These are phyloP conservation scores for Cymbopogon flexuosus DNA, from an alignment of 202 grass and related monocot species.

Conservation along the genomic window DNA sequence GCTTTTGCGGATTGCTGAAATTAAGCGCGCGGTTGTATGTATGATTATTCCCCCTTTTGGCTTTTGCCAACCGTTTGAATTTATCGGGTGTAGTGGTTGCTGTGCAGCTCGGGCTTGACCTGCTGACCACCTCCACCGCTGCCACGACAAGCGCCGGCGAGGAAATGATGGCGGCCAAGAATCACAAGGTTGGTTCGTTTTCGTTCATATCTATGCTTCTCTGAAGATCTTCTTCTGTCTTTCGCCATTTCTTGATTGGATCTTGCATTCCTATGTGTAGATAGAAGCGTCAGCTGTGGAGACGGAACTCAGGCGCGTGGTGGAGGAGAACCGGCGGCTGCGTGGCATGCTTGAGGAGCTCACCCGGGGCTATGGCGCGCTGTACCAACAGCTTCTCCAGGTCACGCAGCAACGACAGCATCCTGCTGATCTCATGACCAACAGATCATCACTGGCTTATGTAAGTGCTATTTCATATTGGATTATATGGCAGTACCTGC, in stretches of 20 bases:
- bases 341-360: conserved; percentile 50
- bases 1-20: neutral
- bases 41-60: neutral
- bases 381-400: conserved; percentile 45
- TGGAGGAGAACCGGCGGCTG: conserved; percentile 53
- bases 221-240: neutral
- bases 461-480: neutral
- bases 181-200: conserved; percentile 27
- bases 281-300: conserved; percentile 5
- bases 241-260: neutral
- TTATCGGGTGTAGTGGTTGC: conserved; percentile 6
- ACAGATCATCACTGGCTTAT: conserved; percentile 17
- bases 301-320: conserved; percentile 38
- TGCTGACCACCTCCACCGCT: conserved; percentile 16
- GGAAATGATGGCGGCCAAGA: neutral
- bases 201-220: neutral
- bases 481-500: neutral
- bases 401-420: conserved; percentile 32
- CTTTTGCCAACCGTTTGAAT: neutral
- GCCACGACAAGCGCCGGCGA: neutral
- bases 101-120: conserved; percentile 31
- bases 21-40: neutral
- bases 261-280: neutral
- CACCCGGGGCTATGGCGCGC: conserved; percentile 34
- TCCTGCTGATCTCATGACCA: conserved; percentile 30